phyloP scores from a whole-genome alignment of 306 rosid species.

The Canavalia ensiformis region DNA sequence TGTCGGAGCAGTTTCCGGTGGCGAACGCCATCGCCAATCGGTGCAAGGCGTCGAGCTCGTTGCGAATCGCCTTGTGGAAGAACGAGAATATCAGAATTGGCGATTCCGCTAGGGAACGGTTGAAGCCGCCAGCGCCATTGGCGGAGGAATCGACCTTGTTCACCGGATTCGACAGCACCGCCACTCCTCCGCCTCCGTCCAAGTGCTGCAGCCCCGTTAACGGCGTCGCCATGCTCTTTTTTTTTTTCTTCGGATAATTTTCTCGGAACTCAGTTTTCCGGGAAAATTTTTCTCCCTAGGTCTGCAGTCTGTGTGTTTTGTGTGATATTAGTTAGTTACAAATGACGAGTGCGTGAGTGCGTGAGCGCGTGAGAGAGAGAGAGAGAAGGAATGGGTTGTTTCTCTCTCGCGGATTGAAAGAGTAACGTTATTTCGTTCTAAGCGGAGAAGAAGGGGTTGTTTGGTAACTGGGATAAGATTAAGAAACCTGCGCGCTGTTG shows the following conservation, averaged over 20 bases:
- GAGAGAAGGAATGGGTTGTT: conserved; percentile 24
- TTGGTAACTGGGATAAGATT: conserved; percentile 47
- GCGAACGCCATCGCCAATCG: conserved; percentile 91
- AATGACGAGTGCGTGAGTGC: conserved; percentile 17
- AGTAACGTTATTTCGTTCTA: conserved; percentile 40
- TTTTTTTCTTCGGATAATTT: conserved; percentile 35
- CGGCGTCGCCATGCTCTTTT: conserved; percentile 78
- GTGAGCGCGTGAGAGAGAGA: neutral
- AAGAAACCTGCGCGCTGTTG: conserved; percentile 48
- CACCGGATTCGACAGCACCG: conserved; percentile 71
- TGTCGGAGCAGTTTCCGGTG: conserved; percentile 73
- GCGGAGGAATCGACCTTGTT: conserved; percentile 68
- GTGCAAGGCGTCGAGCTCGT: conserved; percentile 91
- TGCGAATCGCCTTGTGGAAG: conserved; percentile 90
- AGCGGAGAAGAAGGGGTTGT: conserved; percentile 49
- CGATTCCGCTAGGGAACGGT: conserved; percentile 63
- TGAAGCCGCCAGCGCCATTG: conserved; percentile 61
- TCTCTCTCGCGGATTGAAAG: conserved; percentile 45
- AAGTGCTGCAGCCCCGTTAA: conserved; percentile 67
- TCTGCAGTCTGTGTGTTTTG: neutral
- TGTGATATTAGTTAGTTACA: neutral
- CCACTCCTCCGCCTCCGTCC: conserved; percentile 81
- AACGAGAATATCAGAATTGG: conserved; percentile 88
- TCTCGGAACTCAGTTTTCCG: conserved; percentile 38
- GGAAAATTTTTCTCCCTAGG: conserved; percentile 46